phyloP scores from a whole-genome alignment of 2,329 filamentous ascomycete species.

The Curvularia lunata region DNA sequence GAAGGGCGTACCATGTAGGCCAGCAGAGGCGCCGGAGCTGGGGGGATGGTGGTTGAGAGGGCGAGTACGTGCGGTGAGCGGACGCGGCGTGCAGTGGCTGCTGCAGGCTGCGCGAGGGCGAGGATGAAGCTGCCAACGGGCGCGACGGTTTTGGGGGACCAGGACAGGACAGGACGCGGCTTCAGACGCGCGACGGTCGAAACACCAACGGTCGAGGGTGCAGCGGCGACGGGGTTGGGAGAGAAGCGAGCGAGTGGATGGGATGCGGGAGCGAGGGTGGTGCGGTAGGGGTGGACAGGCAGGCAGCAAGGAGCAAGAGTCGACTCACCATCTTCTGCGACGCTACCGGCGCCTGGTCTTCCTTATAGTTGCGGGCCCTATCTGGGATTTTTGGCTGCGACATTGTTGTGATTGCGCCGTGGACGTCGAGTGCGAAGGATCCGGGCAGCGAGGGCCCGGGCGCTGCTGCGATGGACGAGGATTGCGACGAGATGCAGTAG shows the following conservation, averaged over 20 bases:
- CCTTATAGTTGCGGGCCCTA: conserved; percentile 53
- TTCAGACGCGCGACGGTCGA: conserved; percentile 28
- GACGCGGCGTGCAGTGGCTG: conserved; percentile 49
- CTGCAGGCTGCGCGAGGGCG: conserved; percentile 48
- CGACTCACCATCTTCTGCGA: conserved; percentile 53
- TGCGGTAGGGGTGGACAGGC: conserved; percentile 24
- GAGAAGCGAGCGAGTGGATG: conserved; percentile 33
- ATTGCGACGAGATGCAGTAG: conserved; percentile 43
- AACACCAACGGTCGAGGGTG: conserved; percentile 44
- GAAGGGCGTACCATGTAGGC: conserved; percentile 53
- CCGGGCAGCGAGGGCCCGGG: conserved; percentile 43
- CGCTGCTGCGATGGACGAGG: conserved; percentile 36
- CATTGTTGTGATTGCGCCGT: conserved; percentile 50
- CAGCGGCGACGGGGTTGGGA: conserved; percentile 21
- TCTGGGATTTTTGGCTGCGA: conserved; percentile 51
- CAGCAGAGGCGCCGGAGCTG: conserved; percentile 43
- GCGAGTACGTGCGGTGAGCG: conserved; percentile 33
- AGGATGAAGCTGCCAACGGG: conserved; percentile 42
- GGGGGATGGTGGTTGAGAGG: conserved; percentile 30
- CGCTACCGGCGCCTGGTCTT: conserved; percentile 54
- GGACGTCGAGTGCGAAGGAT: conserved; percentile 39
- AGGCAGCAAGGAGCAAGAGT: conserved; percentile 43
- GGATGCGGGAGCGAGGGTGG: conserved; percentile 12
- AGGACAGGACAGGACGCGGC: conserved; percentile 12
- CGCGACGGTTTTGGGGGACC: conserved; percentile 31